Percentiles rank a stretch among this genome's conserved stretches.
Conservation (phyloP, 345 rosid species). For the Salix exigua region DNA sequence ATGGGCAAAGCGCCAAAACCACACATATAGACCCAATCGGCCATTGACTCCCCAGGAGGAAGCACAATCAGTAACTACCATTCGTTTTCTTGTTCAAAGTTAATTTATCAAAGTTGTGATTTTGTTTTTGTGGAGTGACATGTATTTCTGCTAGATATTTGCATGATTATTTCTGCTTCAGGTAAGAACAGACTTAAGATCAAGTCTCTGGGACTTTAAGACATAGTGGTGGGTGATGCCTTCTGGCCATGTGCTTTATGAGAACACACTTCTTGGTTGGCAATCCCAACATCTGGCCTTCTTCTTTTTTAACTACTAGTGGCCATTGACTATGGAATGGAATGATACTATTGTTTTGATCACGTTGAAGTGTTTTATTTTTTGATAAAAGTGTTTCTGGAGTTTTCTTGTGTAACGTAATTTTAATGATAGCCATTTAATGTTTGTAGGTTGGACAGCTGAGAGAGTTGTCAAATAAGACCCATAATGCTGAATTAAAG, state of each 20-base stretch:
- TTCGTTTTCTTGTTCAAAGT: not conserved
- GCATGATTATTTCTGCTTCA: not conserved
- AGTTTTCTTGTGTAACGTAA: not conserved
- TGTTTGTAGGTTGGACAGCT: constrained; percentile 78
- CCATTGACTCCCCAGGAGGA: constrained; percentile 77
- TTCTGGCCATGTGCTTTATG: not conserved
- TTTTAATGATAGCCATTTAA: not conserved
- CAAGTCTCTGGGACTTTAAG: not conserved
- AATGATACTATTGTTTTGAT: too few species aligned
- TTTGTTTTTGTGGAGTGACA: not conserved
- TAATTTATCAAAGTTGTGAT: not conserved
- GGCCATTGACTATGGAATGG: not conserved
- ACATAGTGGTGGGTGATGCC: not conserved
- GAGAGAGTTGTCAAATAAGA: constrained; percentile 77
- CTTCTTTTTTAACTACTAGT: not conserved
- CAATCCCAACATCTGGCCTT: not conserved
- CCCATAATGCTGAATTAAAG: constrained; percentile 74
- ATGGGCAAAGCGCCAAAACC: constrained; percentile 95
- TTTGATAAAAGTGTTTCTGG: too few species aligned
- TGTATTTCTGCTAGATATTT: not conserved
- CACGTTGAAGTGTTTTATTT: not conserved
- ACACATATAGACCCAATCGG: constrained; percentile 85
- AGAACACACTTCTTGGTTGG: not conserved
- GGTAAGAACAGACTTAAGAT: not conserved
- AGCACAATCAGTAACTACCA: constrained; percentile 53